Evolutionary conservation across 2,329 filamentous ascomycete genomes (phyloP).

Genomic region (Fusarium burgessii): DNA sequence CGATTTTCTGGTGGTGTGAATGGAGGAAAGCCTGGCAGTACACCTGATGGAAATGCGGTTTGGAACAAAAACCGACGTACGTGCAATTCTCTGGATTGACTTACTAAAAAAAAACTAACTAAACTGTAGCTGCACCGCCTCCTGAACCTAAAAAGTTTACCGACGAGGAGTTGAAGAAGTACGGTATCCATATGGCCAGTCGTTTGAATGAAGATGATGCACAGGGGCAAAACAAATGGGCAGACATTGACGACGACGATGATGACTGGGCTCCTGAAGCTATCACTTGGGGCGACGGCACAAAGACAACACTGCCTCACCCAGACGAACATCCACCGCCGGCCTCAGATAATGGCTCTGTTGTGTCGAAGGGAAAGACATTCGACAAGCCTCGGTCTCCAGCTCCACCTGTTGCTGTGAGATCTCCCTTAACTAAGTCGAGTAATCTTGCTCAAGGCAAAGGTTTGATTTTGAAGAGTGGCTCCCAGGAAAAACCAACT

Average conservation of each 20-base stretch:
- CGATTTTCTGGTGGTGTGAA: constrained; percentile 60
- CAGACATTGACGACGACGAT: constrained; percentile 89
- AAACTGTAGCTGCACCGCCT: constrained; percentile 65
- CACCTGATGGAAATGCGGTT: constrained; percentile 79
- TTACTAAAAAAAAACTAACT: constrained; percentile 35
- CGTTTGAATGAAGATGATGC: constrained; percentile 80
- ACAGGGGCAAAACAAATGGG: constrained; percentile 85
- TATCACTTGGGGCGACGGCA: constrained; percentile 90
- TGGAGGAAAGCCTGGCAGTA: constrained; percentile 68
- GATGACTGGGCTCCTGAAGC: constrained; percentile 88
- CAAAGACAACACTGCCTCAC: constrained; percentile 80
- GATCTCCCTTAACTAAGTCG: constrained; percentile 59
- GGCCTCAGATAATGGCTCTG: constrained; percentile 44
- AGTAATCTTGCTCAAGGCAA: constrained; percentile 65
- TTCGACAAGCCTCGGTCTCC: constrained; percentile 61
- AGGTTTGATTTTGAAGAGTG: constrained; percentile 74
- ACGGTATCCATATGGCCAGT: constrained; percentile 86
- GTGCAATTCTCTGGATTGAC: constrained; percentile 48
- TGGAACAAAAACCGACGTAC: constrained; percentile 92
- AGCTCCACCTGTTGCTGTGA: constrained; percentile 50
- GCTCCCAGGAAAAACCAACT: constrained; percentile 75
- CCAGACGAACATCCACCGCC: constrained; percentile 62
- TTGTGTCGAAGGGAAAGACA: constrained; percentile 38
- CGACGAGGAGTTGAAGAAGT: constrained; percentile 88
- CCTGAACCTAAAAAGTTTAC: constrained; percentile 85